Evolutionary conservation across 768 basidiomycete species (phyloP).

Genomic region (Mycena latifolia): DNA sequence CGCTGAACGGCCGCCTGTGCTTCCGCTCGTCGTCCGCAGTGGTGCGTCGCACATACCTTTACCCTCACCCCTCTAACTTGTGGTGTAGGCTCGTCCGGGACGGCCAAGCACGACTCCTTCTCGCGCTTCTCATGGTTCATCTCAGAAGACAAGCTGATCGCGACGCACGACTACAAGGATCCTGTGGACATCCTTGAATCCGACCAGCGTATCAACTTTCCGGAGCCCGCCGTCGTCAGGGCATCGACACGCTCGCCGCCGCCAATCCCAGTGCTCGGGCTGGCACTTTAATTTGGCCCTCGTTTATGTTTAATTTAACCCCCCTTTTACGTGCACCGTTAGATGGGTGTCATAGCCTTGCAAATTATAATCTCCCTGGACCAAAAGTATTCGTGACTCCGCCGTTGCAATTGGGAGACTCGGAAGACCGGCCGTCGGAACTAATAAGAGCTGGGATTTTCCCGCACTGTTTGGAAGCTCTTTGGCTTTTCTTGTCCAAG

Average conservation of each 20-base stretch:
- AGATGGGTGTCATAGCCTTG: too few species aligned
- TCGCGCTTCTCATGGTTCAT: constrained; percentile 22
- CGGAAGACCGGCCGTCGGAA: too few species aligned
- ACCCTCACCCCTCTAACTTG: background rate
- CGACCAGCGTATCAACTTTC: background rate
- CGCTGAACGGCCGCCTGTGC: background rate
- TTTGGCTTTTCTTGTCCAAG: too few species aligned
- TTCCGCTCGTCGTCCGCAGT: constrained; percentile 1
- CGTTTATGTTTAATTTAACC: too few species aligned
- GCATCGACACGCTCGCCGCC: background rate
- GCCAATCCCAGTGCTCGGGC: too few species aligned
- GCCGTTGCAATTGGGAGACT: too few species aligned
- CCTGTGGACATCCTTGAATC: background rate
- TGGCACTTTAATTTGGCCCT: background rate
- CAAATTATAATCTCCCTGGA: background rate
- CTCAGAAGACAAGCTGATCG: constrained; percentile 10
- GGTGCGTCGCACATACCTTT: background rate
- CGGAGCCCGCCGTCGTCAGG: constrained; percentile 1
- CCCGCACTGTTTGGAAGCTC: too few species aligned
- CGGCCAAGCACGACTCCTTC: background rate
- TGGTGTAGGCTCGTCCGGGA: background rate
- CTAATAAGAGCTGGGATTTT: too few species aligned
- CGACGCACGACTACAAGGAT: constrained; percentile 1
- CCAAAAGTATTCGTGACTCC: too few species aligned
- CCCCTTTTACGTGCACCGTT: too few species aligned